Percentiles rank a stretch among this genome's conserved stretches.
Evolutionary conservation across 768 basidiomycete genomes (phyloP).

Genomic region (Mycena rosella): DNA sequence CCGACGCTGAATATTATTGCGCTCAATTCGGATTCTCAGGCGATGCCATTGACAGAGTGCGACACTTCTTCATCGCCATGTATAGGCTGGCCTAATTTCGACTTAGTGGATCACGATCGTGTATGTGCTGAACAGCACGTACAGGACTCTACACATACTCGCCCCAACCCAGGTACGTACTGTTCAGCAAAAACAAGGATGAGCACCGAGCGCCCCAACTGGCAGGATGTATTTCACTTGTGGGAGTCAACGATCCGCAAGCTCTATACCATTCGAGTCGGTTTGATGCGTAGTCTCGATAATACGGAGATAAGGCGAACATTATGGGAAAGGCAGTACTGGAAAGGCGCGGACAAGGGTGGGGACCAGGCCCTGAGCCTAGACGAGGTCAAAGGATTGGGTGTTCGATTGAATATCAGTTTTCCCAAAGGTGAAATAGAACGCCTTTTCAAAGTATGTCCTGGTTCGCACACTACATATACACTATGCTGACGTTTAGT

Average conservation of each 20-base stretch:
- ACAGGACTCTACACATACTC: slow-evolving; percentile 90
- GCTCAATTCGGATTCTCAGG: slow-evolving; percentile 78
- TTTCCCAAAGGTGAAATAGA: slow-evolving; percentile 60
- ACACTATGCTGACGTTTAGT: neutral
- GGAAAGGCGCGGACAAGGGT: slow-evolving; percentile 79
- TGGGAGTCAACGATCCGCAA: slow-evolving; percentile 76
- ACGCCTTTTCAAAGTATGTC: slow-evolving; percentile 58
- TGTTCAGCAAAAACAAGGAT: no score
- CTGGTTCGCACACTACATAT: neutral
- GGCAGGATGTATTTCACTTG: slow-evolving; percentile 61
- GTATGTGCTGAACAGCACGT: slow-evolving; percentile 80
- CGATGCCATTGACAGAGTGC: slow-evolving; percentile 65
- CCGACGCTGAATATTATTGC: slow-evolving; percentile 81
- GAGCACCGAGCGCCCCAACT: no score
- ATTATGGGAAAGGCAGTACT: slow-evolving; percentile 88
- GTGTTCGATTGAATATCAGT: slow-evolving; percentile 67
- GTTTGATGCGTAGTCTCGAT: slow-evolving; percentile 81
- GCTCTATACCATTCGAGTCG: slow-evolving; percentile 75
- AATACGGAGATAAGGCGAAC: slow-evolving; percentile 77
- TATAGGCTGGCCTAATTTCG: no score
- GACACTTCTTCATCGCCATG: neutral
- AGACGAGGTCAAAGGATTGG: slow-evolving; percentile 67
- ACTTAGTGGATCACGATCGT: slow-evolving; percentile 88
- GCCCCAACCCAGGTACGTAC: slow-evolving; percentile 76
- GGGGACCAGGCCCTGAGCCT: slow-evolving; percentile 68